Evolutionary conservation across 2,329 filamentous ascomycete genomes (phyloP).

Genomic region (Pseudohalonectria lignicola): DNA sequence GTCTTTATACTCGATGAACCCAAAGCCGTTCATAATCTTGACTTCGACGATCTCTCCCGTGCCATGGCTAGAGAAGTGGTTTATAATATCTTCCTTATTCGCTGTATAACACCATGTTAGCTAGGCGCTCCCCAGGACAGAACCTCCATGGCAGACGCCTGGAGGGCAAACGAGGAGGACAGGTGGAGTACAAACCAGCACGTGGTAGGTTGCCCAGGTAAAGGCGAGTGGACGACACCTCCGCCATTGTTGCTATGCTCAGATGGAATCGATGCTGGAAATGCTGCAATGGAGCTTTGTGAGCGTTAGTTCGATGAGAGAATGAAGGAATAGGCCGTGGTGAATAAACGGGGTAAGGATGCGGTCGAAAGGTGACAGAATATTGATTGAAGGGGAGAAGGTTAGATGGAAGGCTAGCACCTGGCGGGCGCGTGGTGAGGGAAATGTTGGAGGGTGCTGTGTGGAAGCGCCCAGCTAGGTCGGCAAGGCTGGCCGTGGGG

Average conservation of each 20-base stretch:
- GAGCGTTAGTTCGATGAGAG: too few relatives aligned
- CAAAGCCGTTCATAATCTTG: constrained; percentile 99
- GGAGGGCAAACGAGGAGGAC: background rate
- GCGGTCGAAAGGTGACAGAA: too few relatives aligned
- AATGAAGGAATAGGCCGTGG: too few relatives aligned
- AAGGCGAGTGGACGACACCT: constrained; percentile 89
- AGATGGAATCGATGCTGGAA: too few relatives aligned
- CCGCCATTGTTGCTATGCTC: constrained; percentile 52
- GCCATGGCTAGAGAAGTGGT: constrained; percentile 90
- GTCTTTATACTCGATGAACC: constrained; percentile 99
- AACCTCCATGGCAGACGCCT: background rate
- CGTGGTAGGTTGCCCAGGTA: constrained; percentile 97
- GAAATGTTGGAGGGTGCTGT: too few relatives aligned
- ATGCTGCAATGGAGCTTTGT: too few relatives aligned
- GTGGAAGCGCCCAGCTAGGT: too few relatives aligned
- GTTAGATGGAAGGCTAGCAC: too few relatives aligned
- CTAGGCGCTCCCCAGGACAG: background rate
- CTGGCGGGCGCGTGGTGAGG: too few relatives aligned
- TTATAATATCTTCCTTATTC: constrained; percentile 94
- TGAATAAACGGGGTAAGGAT: too few relatives aligned
- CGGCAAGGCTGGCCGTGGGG: too few relatives aligned
- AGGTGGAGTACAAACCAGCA: constrained; percentile 56
- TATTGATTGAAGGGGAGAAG: too few relatives aligned
- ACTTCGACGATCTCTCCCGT: constrained; percentile 97
- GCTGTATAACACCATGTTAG: constrained; percentile 27